These are phyloP conservation scores for Esteya vermicola DNA, from an alignment of 2,329 filamentous ascomycete species.

Conservation along the genomic window DNA sequence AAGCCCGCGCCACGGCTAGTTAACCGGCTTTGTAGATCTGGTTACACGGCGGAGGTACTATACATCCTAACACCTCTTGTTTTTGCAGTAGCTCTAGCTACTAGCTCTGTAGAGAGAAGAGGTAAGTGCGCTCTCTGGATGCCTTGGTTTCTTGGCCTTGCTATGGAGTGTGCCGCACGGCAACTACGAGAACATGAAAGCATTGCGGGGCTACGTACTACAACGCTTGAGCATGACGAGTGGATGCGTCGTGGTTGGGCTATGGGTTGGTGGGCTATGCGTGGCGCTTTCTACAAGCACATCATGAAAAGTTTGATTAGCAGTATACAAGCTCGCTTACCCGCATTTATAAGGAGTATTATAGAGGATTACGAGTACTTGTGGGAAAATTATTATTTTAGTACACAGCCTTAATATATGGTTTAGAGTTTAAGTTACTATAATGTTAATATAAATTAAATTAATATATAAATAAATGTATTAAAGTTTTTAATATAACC, in stretches of 20 bases:
- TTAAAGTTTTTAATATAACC: too few relatives aligned
- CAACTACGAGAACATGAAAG: constrained; percentile 58
- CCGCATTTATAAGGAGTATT: constrained; percentile 70
- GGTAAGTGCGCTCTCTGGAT: constrained; percentile 50
- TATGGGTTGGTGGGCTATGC: constrained; percentile 91
- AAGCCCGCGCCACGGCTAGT: constrained; percentile 78
- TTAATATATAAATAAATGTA: too few relatives aligned
- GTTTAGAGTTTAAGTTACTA: too few relatives aligned
- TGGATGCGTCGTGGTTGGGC: constrained; percentile 77
- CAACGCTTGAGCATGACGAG: constrained; percentile 79
- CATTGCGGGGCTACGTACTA: constrained; percentile 55
- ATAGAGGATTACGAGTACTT: constrained; percentile 94
- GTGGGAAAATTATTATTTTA: constrained; percentile 97
- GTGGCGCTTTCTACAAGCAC: constrained; percentile 92
- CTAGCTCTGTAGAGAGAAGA: constrained; percentile 22
- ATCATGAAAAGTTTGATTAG: constrained; percentile 64
- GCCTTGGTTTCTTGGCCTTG: constrained; percentile 79
- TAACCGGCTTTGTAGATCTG: constrained; percentile 61
- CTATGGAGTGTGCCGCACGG: constrained; percentile 76
- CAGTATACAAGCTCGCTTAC: constrained; percentile 60
- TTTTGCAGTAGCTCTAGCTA: constrained; percentile 72
- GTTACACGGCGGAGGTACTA: constrained; percentile 72
- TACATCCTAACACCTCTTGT: constrained; percentile 81
- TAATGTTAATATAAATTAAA: too few relatives aligned
- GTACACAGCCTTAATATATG: constrained; percentile 23